Evolutionary conservation across 768 basidiomycete genomes (phyloP), one percentile per base, ranked within the genome.

Genomic region (Suillus subaureus): DNA sequence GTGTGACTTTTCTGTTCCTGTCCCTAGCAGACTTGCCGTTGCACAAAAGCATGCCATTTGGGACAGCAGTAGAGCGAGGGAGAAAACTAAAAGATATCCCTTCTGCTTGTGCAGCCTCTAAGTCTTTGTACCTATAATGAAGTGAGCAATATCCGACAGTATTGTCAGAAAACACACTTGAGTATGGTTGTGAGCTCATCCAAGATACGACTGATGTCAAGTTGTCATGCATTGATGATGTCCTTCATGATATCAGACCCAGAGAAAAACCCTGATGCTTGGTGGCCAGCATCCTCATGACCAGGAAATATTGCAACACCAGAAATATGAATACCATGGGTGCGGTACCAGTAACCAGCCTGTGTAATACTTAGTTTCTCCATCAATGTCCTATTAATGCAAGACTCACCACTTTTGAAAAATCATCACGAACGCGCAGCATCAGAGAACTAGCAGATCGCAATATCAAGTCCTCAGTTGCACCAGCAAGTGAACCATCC

Each of bases 221-320:
- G 43, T 43, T 43, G 42, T 43, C 7, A 28, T 33, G 13, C 61
- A 26, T 62, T 52, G 39, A 62, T 62, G n/a, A n/a, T n/a, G n/a
- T n/a, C n/a, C n/a, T n/a, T n/a, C n/a, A n/a, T n/a, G n/a, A n/a
- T n/a, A n/a, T n/a, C 15, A n/a, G 49, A 62, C 37, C 61, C 61
- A 33, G 23, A 35, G 47, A 35, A 62, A 47, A 62, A 51, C 18
- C 61, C 61, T 26, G 42, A 28, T 15, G 49, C 33, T 52, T 62
- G 61, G 40, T n/a, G 61, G 15, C 47, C 35, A 23, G 33, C 49
- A 26, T 62, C 61, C 61, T 62, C 28, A 31, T 35, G n/a, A 23
- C 62, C 62, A 26, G 35, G 51, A 52, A 52, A 52, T 31, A 63
- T 63, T 21, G 35, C 26, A 35, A 63, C 51, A 37, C 62, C 62